phyloP scores from a whole-genome alignment of 1,284 basidiomycete species.

The Tilletia setariae region DNA sequence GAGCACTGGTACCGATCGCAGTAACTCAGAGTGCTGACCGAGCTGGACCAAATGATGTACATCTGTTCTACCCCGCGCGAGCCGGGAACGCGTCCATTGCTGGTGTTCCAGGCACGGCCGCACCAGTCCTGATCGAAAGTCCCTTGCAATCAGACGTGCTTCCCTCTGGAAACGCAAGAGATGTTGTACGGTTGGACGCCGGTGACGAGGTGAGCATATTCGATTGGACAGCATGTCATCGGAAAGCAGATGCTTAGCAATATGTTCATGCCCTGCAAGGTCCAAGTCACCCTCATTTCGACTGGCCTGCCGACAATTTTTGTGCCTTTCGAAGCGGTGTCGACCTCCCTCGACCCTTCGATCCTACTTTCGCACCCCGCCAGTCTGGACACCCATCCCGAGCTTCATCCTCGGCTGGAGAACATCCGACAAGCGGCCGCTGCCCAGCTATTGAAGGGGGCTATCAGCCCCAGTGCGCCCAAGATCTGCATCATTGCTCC shows the following conservation, averaged over 20 bases:
- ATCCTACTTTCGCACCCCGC: constrained; percentile 26
- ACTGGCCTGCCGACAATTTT: constrained; percentile 49
- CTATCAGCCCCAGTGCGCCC: constrained; percentile 39
- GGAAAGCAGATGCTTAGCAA: too few species aligned
- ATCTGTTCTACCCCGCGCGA: constrained; percentile 20
- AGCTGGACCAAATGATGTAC: too few species aligned
- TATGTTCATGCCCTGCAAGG: not conserved
- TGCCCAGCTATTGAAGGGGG: not conserved
- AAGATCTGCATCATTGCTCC: constrained; percentile 51
- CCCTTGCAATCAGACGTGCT: constrained; percentile 32
- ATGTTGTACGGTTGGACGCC: constrained; percentile 27
- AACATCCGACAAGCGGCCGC: constrained; percentile 31
- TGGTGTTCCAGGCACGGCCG: constrained; percentile 46
- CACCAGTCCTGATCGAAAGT: constrained; percentile 41
- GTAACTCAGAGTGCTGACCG: not conserved
- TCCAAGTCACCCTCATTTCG: constrained; percentile 38
- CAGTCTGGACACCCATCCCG: constrained; percentile 34
- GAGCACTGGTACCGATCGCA: constrained; percentile 37
- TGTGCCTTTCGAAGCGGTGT: constrained; percentile 30
- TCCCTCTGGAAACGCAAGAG: constrained; percentile 32
- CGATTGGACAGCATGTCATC: not conserved
- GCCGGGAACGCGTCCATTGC: constrained; percentile 39
- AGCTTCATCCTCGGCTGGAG: constrained; percentile 34
- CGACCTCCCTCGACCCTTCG: constrained; percentile 22
- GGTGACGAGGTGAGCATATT: constrained; percentile 19